phyloP scores from a whole-genome alignment of 2,329 filamentous ascomycete species.

The Capronia americana region DNA sequence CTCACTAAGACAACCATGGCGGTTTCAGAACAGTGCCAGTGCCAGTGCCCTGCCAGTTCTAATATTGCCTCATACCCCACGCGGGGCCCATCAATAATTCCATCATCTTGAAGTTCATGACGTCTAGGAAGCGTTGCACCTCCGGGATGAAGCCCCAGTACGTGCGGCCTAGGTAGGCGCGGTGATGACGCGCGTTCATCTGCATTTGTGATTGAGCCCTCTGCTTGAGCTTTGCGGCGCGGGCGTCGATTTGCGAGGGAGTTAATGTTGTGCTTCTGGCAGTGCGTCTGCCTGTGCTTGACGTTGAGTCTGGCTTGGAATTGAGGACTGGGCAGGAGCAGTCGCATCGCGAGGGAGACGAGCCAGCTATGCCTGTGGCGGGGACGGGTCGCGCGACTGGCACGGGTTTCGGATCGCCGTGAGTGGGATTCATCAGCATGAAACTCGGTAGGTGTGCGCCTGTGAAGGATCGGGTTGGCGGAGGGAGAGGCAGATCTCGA shows the following conservation, averaged over 20 bases:
- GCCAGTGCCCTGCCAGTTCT: neutral
- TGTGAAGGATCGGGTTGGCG: slow-evolving; percentile 7
- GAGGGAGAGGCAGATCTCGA: neutral
- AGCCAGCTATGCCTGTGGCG: neutral
- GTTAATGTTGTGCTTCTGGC: neutral
- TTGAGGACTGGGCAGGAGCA: neutral
- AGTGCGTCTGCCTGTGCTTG: neutral
- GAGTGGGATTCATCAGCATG: neutral
- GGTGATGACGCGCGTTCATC: neutral
- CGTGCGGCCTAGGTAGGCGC: slow-evolving; percentile 1
- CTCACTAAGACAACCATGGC: neutral
- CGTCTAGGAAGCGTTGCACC: slow-evolving; percentile 1
- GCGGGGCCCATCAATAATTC: neutral
- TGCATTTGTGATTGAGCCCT: neutral
- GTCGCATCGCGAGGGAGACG: neutral
- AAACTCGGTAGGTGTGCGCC: neutral
- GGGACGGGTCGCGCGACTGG: neutral
- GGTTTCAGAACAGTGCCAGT: no score
- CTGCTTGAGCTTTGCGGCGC: neutral
- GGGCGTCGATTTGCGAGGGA: neutral
- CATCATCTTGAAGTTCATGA: neutral
- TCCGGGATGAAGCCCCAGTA: slow-evolving; percentile 17
- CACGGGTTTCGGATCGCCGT: neutral
- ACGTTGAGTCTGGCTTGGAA: neutral
- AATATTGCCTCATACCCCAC: neutral